Conservation (phyloP, 2,329 filamentous ascomycete species). For the Pyrenophora teres region DNA sequence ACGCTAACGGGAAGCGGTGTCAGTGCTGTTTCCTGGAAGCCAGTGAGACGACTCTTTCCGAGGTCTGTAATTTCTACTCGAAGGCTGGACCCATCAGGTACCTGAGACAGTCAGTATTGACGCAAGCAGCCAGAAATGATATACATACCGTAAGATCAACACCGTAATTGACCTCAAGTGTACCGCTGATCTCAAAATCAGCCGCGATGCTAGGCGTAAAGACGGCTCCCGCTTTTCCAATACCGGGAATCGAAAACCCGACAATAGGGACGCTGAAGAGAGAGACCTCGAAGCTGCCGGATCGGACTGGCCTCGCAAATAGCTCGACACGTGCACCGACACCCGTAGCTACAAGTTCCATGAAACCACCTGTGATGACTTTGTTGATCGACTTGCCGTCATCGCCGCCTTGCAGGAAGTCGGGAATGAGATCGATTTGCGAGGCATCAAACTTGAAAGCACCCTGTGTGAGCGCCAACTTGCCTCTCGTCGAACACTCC, state of each 20-base stretch:
- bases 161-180: slow-evolving; percentile 43
- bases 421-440: slow-evolving; percentile 30
- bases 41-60: slow-evolving; percentile 27
- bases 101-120: slow-evolving; percentile 19
- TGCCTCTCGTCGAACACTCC: slow-evolving; percentile 42
- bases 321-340: slow-evolving; percentile 45
- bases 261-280: slow-evolving; percentile 35
- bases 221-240: slow-evolving; percentile 44
- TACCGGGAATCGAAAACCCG: slow-evolving; percentile 42
- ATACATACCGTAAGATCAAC: slow-evolving; percentile 43
- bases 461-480: slow-evolving; percentile 39
- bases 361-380: slow-evolving; percentile 41
- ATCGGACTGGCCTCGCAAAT: slow-evolving; percentile 31
- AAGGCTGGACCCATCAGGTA: slow-evolving; percentile 39
- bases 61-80: slow-evolving; percentile 35
- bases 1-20: slow-evolving; percentile 42
- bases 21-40: slow-evolving; percentile 37
- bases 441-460: slow-evolving; percentile 33
- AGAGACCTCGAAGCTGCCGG: slow-evolving; percentile 27
- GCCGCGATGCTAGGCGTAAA: slow-evolving; percentile 38
- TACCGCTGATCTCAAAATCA: slow-evolving; percentile 33
- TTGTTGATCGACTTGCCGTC: slow-evolving; percentile 31
- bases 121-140: not conserved
- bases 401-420: slow-evolving; percentile 31
- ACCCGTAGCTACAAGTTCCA: slow-evolving; percentile 38